Evolutionary conservation across 2,329 filamentous ascomycete species (phyloP).

Genomic region (Diaporthe humulicola): DNA sequence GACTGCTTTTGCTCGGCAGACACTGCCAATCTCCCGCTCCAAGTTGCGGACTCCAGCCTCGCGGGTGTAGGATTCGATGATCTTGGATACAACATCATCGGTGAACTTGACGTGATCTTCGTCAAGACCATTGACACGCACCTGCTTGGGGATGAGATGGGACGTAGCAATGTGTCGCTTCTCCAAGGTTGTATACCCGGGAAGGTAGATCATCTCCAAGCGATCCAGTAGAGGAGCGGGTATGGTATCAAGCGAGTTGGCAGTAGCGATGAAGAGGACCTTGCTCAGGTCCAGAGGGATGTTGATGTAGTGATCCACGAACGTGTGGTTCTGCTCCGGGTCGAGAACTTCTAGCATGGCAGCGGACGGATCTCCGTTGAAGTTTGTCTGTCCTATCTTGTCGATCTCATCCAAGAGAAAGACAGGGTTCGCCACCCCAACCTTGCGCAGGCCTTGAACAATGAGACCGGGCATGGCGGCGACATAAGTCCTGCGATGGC

Average conservation of each 20-base stretch:
- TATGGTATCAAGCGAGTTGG: conserved; percentile 95
- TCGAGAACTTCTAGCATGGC: conserved; percentile 99
- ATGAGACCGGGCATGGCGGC: conserved; percentile 98
- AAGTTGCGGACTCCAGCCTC: conserved; percentile 96
- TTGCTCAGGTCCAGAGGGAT: conserved; percentile 97
- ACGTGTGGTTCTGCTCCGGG: conserved; percentile 95
- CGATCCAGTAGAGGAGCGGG: conserved; percentile 93
- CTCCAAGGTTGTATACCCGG: conserved; percentile 96
- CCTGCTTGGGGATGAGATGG: conserved; percentile 96
- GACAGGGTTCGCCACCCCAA: conserved; percentile 94
- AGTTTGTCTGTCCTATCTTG: conserved; percentile 91
- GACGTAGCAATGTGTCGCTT: conserved; percentile 94
- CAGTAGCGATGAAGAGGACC: conserved; percentile 96
- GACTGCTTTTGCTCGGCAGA: conserved; percentile 95
- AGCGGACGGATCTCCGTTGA: conserved; percentile 95
- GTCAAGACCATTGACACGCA: conserved; percentile 87
- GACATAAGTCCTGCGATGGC: conserved; percentile 95
- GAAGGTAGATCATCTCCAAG: conserved; percentile 95
- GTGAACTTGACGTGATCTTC: conserved; percentile 81
- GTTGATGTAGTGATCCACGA: conserved; percentile 96
- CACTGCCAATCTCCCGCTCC: conserved; percentile 93
- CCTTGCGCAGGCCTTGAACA: conserved; percentile 94
- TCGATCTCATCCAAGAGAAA: conserved; percentile 98
- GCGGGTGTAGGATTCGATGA: conserved; percentile 96
- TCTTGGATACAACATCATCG: conserved; percentile 90